Base-by-base conservation (phyloP, 1,139 yeast species). In the Hyphopichia khmerensis region DNA sequence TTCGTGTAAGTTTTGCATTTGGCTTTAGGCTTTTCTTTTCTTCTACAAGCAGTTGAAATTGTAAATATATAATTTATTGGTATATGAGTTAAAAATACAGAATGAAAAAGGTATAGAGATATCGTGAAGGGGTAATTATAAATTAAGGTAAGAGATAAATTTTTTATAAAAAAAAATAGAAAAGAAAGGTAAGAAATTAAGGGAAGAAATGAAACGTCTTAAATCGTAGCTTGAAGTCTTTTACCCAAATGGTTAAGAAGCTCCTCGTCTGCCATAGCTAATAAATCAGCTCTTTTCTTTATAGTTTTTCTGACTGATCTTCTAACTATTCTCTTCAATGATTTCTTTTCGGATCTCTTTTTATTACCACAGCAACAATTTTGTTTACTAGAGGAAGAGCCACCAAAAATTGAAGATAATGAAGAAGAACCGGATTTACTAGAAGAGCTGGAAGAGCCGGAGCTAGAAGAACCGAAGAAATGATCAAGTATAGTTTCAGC, bases 291-390 rank as follows among this genome's bases (percentile, higher is more conserved):
- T 42, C 48, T 56, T 49, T 44, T 43, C 38, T 40, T 45, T 47
- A 58, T 50, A 17, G 52, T 49, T 31, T 48, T 47, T 45, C 50
- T 53, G 35, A 59, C 44, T 6, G 55, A 51, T 41, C 45, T 52
- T 41, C 43, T 53, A 45, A 57, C 44, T 7, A 48, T 49, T 46
- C 55, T 51, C 49, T 48, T 52, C 43, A 49, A 29, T 9, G 32
- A 17, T 23, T 18, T 27, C n/a, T 24, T 16, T 14, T 8, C 44
- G n/a, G 52, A 49, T 46, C 59, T 51, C 48, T 50, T 48, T 39
- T 49, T 41, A 40, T 45, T 51, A n/a, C 34, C 17, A 16, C 40
- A 37, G 35, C 40, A 37, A 23, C 40, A 37, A 5, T 26, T 29
- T 15, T 36, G 14, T n/a, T 29, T 29, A 4, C 8, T 17, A n/a